A percentile compares a stretch with the other conserved stretches of the same genome.
Conservation (phyloP, 2,329 filamentous ascomycete species). For the Venturiaceae sp. region DNA sequence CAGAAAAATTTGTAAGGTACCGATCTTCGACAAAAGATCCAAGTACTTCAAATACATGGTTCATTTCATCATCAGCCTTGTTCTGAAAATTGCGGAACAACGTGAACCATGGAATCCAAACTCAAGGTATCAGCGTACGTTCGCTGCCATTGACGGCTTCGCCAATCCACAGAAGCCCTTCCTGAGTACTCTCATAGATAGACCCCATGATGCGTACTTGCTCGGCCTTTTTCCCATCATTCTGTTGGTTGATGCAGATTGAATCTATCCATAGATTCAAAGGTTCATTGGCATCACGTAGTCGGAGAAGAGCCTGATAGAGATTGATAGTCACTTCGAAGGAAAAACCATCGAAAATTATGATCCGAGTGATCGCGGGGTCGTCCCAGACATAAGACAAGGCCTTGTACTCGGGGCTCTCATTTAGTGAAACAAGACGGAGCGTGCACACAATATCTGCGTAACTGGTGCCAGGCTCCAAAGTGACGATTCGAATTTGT, state of each 20-base stretch:
- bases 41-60: too few species aligned
- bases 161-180: too few species aligned
- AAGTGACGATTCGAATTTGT: background rate
- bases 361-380: background rate
- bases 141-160: too few species aligned
- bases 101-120: too few species aligned
- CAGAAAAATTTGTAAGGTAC: too few species aligned
- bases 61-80: too few species aligned
- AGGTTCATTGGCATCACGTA: background rate
- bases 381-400: conserved; percentile 7
- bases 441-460: background rate
- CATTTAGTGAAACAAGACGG: background rate
- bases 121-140: too few species aligned
- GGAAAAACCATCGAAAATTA: background rate
- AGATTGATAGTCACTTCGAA: background rate
- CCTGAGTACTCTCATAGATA: too few species aligned
- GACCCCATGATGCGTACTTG: conserved; percentile 1
- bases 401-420: background rate
- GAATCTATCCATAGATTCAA: conserved; percentile 1
- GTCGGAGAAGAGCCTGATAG: background rate
- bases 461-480: background rate
- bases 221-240: background rate
- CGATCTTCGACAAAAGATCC: too few species aligned
- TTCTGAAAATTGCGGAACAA: too few species aligned
- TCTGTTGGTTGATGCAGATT: conserved; percentile 7